Base-by-base conservation (phyloP, 2,329 filamentous ascomycete species). In the Lachnellula cervina region DNA sequence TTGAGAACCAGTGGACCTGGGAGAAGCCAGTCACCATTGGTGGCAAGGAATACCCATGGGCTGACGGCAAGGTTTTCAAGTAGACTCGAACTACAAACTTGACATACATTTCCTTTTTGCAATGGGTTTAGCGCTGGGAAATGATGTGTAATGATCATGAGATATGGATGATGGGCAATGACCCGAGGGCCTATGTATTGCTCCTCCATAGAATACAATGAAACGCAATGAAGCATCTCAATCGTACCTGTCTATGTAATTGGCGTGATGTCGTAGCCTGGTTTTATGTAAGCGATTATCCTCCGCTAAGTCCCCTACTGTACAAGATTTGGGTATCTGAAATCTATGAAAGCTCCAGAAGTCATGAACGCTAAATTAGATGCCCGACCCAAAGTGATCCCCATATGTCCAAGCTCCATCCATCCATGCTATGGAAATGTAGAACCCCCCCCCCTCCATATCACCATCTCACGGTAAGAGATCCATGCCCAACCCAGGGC, bases 11-110 rank as follows among this genome's bases (percentile, higher is more conserved):
- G 77, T 99, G 94, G 94, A 80, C 84, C 61, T 96, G 91, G 89
- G 94, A 97, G 75, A 88, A 90, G 80, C 86, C 89, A 64, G 78
- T 92, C 70, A 78, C 77, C 63, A 82, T 90, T 70, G 76, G 88
- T 70, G 93, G 88, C 80, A 97, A 97, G 88, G 83, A 87, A 72
- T 95, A 92, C 79, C 78, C 84, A 74, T 90, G 88, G 80, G 88
- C 88, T 71, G 87, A 90, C 70, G 94, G 94, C 74, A 97, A 97
- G 86, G 91, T 97, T 75, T 97, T 97, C 89, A 97, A 97, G 84
- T 97, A 96, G 83, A 80, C 59, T 16, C n/a, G 32, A 5, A 46
- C 11, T 62, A 58, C 48, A 46, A 45, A 28, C 40, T 54, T 52
- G 28, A 47, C 28, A 21, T 32, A 45, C 43, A 16, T 51, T 55